Evolutionary conservation across 495 filamentous ascomycete genomes (phyloP).

Genomic region (Lasiosphaeria hispida): DNA sequence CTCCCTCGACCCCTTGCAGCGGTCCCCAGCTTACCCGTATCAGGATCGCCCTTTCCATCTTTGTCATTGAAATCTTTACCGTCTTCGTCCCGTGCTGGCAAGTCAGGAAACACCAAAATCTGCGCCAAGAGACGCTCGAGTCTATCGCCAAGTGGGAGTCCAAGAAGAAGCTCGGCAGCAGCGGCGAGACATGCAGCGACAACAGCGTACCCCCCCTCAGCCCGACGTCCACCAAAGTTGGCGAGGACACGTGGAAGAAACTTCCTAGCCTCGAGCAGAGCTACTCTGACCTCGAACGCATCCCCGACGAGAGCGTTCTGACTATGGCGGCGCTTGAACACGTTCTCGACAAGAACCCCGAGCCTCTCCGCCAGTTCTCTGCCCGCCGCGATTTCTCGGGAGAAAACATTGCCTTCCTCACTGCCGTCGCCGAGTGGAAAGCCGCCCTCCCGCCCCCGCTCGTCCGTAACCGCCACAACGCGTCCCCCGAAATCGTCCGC

Average conservation of each 20-base stretch:
- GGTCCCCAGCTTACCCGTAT: slow-evolving; percentile 1
- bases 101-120: slow-evolving; percentile 24
- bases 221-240: slow-evolving; percentile 26
- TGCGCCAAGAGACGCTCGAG: slow-evolving; percentile 31
- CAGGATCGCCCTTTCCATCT: slow-evolving; percentile 34
- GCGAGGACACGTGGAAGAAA: slow-evolving; percentile 30
- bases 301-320: slow-evolving; percentile 41
- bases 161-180: slow-evolving; percentile 27
- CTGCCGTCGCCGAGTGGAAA: slow-evolving; percentile 56
- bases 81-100: slow-evolving; percentile 45
- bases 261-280: slow-evolving; percentile 23
- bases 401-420: slow-evolving; percentile 68
- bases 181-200: slow-evolving; percentile 8
- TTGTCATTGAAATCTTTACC: slow-evolving; percentile 51
- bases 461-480: slow-evolving; percentile 18
- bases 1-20: background rate
- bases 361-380: slow-evolving; percentile 57
- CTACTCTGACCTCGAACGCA: slow-evolving; percentile 9
- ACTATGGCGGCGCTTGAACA: slow-evolving; percentile 61
- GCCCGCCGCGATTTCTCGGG: slow-evolving; percentile 63
- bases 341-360: slow-evolving; percentile 53
- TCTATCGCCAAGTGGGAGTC: slow-evolving; percentile 32
- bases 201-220: slow-evolving; percentile 13
- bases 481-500: slow-evolving; percentile 26
- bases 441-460: slow-evolving; percentile 22